Evolutionary conservation across 116 monocot genomes (phyloP).

Genomic region (Dioscorea cayenensis): DNA sequence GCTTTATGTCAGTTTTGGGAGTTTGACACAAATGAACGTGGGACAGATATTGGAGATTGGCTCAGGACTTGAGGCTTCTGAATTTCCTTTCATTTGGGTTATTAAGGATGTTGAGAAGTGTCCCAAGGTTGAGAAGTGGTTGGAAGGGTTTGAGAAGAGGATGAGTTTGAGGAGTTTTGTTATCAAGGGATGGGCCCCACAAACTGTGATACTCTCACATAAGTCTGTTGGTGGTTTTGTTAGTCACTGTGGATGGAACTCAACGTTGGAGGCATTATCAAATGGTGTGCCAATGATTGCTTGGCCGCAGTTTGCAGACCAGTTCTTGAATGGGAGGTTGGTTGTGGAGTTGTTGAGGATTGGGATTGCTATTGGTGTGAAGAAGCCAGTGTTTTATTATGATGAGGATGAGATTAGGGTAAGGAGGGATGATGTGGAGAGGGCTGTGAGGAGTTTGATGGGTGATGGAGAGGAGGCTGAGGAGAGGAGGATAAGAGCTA

Average conservation of each 20-base stretch:
- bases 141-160: conserved; percentile 6
- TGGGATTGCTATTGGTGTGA: background rate
- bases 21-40: background rate
- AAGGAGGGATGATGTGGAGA: background rate
- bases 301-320: conserved; percentile 5
- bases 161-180: background rate
- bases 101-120: conserved; percentile 18
- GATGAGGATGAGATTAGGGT: background rate
- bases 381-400: background rate
- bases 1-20: conserved; percentile 30
- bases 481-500: background rate
- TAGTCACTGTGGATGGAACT: conserved; percentile 48
- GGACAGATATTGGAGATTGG: conserved; percentile 31
- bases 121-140: conserved; percentile 3
- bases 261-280: conserved; percentile 10
- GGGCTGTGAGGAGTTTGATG: background rate
- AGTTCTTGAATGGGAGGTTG: conserved; percentile 3
- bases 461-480: conserved; percentile 1
- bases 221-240: conserved; percentile 3
- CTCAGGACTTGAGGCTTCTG: conserved; percentile 20
- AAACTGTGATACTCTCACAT: background rate
- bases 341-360: background rate
- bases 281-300: background rate
- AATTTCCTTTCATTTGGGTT: conserved; percentile 24
- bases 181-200: conserved; percentile 5